These are phyloP conservation scores for Tetragonia tetragonoides DNA, from an alignment of 148 eudicot genomes.

Conservation along the genomic window DNA sequence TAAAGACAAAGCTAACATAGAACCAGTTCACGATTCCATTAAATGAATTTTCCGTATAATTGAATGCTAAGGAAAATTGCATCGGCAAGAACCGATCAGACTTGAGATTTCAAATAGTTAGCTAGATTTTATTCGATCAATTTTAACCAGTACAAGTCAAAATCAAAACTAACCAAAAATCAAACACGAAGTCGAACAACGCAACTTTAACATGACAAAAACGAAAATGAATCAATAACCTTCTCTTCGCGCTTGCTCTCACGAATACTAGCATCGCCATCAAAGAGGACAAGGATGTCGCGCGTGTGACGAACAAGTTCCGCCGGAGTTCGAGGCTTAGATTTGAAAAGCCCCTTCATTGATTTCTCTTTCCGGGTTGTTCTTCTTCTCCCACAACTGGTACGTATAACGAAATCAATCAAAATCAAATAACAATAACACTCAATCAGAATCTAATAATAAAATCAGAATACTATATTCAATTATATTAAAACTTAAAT, in stretches of 20 bases:
- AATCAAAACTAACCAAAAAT: neutral
- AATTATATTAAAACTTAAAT: too few relatives aligned
- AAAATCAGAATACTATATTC: too few relatives aligned
- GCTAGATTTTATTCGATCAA: neutral
- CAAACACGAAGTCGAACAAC: neutral
- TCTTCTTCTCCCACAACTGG: too few relatives aligned
- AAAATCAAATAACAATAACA: too few relatives aligned
- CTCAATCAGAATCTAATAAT: too few relatives aligned
- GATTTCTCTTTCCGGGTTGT: neutral
- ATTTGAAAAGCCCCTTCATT: slow-evolving; percentile 87
- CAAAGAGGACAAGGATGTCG: slow-evolving; percentile 62
- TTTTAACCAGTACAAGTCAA: neutral
- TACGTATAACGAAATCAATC: too few relatives aligned
- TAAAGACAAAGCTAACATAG: neutral
- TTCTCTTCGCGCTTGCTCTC: slow-evolving; percentile 86
- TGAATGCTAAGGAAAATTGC: neutral
- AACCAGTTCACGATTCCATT: neutral
- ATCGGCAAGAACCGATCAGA: neutral
- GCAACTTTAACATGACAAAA: neutral
- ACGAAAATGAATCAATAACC: slow-evolving; percentile 33
- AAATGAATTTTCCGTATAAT: neutral
- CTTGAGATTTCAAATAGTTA: neutral
- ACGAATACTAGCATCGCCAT: slow-evolving; percentile 37
- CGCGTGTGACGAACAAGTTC: slow-evolving; percentile 77
- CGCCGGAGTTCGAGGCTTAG: slow-evolving; percentile 81